Evolutionary conservation across 768 basidiomycete species (phyloP).

Genomic region (Trametes villosa): DNA sequence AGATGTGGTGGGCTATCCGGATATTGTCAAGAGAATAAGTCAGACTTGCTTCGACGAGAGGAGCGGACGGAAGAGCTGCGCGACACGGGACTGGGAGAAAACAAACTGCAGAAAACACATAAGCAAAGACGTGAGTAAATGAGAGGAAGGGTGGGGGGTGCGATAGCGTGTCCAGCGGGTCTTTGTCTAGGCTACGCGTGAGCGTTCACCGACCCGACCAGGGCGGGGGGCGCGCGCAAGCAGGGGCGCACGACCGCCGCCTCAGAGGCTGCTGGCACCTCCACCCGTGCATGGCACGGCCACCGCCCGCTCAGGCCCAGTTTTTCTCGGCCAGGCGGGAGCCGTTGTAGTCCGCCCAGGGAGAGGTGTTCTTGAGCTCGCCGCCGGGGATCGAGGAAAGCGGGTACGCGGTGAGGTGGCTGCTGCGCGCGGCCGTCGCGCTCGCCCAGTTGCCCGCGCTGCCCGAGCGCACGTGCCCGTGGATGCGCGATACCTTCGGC

Average conservation of each 20-base stretch:
- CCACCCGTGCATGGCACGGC: too few species aligned
- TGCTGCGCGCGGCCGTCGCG: slow-evolving; percentile 52
- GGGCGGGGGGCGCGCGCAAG: too few species aligned
- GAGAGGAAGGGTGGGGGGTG: background rate
- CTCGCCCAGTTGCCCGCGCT: slow-evolving; percentile 83
- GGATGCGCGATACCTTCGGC: slow-evolving; percentile 48
- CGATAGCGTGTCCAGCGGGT: slow-evolving; percentile 10
- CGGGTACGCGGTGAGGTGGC: slow-evolving; percentile 49
- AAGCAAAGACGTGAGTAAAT: slow-evolving; percentile 12
- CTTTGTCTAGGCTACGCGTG: background rate
- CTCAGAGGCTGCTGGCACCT: too few species aligned
- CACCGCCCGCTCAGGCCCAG: slow-evolving; percentile 26
- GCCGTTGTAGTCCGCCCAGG: slow-evolving; percentile 50
- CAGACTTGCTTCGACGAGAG: slow-evolving; percentile 40
- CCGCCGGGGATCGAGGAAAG: slow-evolving; percentile 61
- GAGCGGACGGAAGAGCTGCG: slow-evolving; percentile 32
- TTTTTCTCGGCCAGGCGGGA: slow-evolving; percentile 33
- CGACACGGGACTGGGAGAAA: slow-evolving; percentile 21
- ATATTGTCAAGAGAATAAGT: slow-evolving; percentile 40
- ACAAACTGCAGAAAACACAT: slow-evolving; percentile 23
- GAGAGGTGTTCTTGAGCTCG: slow-evolving; percentile 58
- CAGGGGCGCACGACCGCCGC: too few species aligned
- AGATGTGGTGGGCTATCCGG: slow-evolving; percentile 32
- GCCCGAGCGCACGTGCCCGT: slow-evolving; percentile 75
- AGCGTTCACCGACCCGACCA: background rate